Evolutionary conservation across 495 filamentous ascomycete genomes (phyloP).

Genomic region (Sordaria brevicollis): DNA sequence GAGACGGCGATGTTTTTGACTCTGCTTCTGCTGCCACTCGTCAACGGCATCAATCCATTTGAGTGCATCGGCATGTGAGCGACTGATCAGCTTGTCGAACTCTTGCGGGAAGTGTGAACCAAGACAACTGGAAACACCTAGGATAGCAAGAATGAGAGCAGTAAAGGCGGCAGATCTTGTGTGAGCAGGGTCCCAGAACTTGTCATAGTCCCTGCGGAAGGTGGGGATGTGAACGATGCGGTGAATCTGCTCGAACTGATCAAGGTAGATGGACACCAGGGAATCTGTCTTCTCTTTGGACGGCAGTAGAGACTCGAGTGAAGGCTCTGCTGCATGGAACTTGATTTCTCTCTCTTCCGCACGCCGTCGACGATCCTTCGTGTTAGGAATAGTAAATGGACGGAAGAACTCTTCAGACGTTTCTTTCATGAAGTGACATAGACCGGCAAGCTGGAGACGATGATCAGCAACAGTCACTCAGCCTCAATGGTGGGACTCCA

Average conservation of each 20-base stretch:
- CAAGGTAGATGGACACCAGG: conserved; percentile 31
- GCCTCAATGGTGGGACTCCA: background rate
- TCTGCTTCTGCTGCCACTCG: conserved; percentile 26
- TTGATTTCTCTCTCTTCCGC: conserved; percentile 24
- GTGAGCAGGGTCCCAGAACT: conserved; percentile 32
- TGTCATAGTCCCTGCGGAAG: conserved; percentile 32
- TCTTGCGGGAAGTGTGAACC: conserved; percentile 19
- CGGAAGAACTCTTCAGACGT: conserved; percentile 33
- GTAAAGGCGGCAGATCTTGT: conserved; percentile 35
- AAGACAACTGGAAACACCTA: conserved; percentile 30
- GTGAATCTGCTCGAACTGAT: conserved; percentile 37
- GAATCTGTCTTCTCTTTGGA: conserved; percentile 25
- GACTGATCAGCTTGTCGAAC: conserved; percentile 27
- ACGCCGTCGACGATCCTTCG: conserved; percentile 25
- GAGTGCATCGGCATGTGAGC: conserved; percentile 20
- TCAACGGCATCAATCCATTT: conserved; percentile 31
- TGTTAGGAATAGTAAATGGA: conserved; percentile 23
- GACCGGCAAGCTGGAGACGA: conserved; percentile 27
- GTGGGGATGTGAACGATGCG: conserved; percentile 37
- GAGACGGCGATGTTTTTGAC: conserved; percentile 31
- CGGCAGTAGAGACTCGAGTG: conserved; percentile 31
- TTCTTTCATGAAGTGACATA: conserved; percentile 36
- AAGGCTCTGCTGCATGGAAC: conserved; percentile 18
- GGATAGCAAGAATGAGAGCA: conserved; percentile 32
- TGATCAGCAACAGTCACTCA: conserved; percentile 6